phyloP scores from a whole-genome alignment of 768 basidiomycete genomes.

The Dendrothele bispora region DNA sequence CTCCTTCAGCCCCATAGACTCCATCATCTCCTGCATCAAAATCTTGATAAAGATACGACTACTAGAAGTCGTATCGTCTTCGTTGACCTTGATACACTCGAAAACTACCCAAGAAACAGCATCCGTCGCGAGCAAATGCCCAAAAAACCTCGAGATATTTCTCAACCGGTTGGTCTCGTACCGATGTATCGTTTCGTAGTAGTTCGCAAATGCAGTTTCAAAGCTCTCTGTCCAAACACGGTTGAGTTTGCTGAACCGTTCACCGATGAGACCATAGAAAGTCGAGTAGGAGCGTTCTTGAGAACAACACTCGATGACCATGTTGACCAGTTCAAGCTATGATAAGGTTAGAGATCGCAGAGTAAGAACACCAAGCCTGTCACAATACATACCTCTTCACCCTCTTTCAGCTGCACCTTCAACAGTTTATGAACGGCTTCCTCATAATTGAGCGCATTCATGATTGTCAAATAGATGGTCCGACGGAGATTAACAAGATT shows the following conservation, averaged over 20 bases:
- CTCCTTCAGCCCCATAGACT: constrained; percentile 85
- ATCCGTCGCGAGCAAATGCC: constrained; percentile 85
- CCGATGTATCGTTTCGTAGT: constrained; percentile 96
- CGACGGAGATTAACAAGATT: constrained; percentile 94
- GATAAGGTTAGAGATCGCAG: background rate
- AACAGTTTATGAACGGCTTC: constrained; percentile 98
- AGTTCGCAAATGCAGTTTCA: constrained; percentile 83
- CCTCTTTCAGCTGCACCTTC: constrained; percentile 88
- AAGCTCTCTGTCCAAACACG: constrained; percentile 90
- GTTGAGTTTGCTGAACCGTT: constrained; percentile 96
- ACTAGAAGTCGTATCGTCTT: constrained; percentile 95
- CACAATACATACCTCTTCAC: constrained; percentile 77
- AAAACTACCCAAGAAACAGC: constrained; percentile 88
- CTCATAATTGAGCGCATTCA: constrained; percentile 98
- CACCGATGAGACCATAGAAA: constrained; percentile 96
- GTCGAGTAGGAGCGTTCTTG: constrained; percentile 97
- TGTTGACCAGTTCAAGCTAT: constrained; percentile 93
- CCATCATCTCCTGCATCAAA: constrained; percentile 92
- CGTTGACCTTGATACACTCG: constrained; percentile 87
- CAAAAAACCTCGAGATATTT: constrained; percentile 96
- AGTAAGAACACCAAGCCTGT: background rate
- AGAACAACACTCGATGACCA: constrained; percentile 99
- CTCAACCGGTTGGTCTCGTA: constrained; percentile 98
- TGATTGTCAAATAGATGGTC: constrained; percentile 95
- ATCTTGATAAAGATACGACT: constrained; percentile 98